These are phyloP conservation scores for Salix udensis DNA, from an alignment of 345 rosid species.

Conservation along the genomic window DNA sequence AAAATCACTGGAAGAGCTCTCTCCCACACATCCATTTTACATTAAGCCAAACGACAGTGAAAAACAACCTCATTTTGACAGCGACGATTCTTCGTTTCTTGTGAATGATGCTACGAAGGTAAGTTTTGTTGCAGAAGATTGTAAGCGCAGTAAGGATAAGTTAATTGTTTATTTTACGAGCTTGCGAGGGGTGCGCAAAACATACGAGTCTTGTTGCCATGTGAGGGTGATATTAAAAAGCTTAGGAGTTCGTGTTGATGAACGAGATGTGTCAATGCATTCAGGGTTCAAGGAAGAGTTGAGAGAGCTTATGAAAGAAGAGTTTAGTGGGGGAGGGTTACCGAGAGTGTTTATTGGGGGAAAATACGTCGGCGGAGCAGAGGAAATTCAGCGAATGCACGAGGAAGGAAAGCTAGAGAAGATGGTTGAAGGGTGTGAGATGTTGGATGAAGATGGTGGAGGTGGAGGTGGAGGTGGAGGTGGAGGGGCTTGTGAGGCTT, in stretches of 20 bases:
- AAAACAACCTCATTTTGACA: constrained; percentile 2
- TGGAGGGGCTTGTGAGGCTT: constrained; percentile 62
- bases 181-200: constrained; percentile 78
- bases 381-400: constrained; percentile 24
- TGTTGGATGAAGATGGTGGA: constrained; percentile 32
- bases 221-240: constrained; percentile 68
- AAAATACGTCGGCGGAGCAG: constrained; percentile 29
- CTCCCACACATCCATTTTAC: constrained; percentile 56
- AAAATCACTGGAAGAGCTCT: constrained; percentile 53
- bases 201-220: constrained; percentile 71
- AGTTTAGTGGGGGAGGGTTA: constrained; percentile 13
- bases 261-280: constrained; percentile 87
- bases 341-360: constrained; percentile 25
- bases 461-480: constrained; percentile 2
- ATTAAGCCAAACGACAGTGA: constrained; percentile 27
- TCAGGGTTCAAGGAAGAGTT: constrained; percentile 63
- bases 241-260: constrained; percentile 58
- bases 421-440: constrained; percentile 42
- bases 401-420: constrained; percentile 30
- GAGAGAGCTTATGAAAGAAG: constrained; percentile 22
- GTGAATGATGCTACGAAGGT: constrained; percentile 16
- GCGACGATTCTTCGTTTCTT: constrained; percentile 2
- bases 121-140: constrained; percentile 5
- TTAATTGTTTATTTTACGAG: constrained; percentile 31
- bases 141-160: constrained; percentile 25